A percentile compares a stretch with the other conserved stretches of the same genome.
These are phyloP conservation scores for Talaromyces pinophilus DNA, from an alignment of 2,329 filamentous ascomycete genomes.

Conservation along the genomic window DNA sequence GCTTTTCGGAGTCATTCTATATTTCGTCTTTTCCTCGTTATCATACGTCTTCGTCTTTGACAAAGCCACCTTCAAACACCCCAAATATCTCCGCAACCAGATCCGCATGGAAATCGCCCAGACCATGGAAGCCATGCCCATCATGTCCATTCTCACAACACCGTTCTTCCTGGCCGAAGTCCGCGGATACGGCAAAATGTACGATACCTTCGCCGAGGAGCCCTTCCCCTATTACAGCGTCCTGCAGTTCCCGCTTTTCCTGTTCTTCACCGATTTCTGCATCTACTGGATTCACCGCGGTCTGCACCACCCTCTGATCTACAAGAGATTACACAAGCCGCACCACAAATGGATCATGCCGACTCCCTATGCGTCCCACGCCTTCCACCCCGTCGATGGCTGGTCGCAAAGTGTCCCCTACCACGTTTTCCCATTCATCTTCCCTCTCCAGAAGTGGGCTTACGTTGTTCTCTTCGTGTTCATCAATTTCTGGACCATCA, in stretches of 20 bases:
- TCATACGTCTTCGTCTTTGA: conserved; percentile 92
- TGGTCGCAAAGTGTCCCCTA: conserved; percentile 87
- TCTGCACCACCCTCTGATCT: conserved; percentile 76
- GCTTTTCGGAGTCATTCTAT: conserved; percentile 80
- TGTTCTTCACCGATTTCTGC: conserved; percentile 82
- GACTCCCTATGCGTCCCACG: conserved; percentile 86
- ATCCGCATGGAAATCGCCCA: conserved; percentile 82
- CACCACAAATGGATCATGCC: conserved; percentile 99
- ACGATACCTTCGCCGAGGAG: conserved; percentile 74
- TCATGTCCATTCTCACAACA: conserved; percentile 79
- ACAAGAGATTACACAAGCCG: conserved; percentile 91
- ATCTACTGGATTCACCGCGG: conserved; percentile 92
- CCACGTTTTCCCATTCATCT: conserved; percentile 88
- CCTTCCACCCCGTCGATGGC: conserved; percentile 92
- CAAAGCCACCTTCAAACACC: conserved; percentile 83
- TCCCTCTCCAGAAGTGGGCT: conserved; percentile 87
- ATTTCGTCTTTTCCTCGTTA: conserved; percentile 79
- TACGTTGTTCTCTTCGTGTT: conserved; percentile 85
- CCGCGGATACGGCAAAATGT: conserved; percentile 81
- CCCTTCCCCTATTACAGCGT: conserved; percentile 77
- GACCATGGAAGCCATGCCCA: conserved; percentile 72
- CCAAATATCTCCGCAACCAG: conserved; percentile 94
- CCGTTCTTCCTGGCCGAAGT: conserved; percentile 82
- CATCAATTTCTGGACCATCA: conserved; percentile 95
- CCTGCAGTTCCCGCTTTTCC: conserved; percentile 83